Evolutionary conservation across 805 yeast genomes (phyloP), one percentile per base, ranked within the genome.

Genomic region (Cyberlindnera euphorbiiphila): DNA sequence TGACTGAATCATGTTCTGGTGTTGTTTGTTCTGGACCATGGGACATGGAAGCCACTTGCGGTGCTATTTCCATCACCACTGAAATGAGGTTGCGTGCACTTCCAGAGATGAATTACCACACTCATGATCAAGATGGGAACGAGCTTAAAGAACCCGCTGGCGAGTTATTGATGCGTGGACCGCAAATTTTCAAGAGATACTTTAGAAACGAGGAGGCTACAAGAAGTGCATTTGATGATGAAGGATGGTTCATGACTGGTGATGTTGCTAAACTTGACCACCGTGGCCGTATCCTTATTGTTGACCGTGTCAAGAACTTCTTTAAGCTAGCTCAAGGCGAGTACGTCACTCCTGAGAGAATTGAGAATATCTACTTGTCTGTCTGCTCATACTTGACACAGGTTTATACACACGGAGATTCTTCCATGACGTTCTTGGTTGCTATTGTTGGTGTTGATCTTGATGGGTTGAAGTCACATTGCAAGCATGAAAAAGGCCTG

Each of bases 1-100:
- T 76, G 43, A 78, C 85, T 6, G 87, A 80, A 56, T 66, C 80
- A 11, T 71, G 77, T 50, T 83, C 81, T 2, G 81, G 80, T 4
- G 52, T 71, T 35, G 47, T 65, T 9, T 56, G 69, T 16, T 8
- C 23, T 11, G 56, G 54, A 32, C 60, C 61, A 6, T 62, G 49
- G 42, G 76, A 70, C 29, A 49, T 48, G 44, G 60, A 21, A 51
- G 59, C 22, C 26, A 63, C 72, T 24, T 60, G 66, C 42, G 78
- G 76, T 5, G 60, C 77, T 2, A 62, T 74, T n/a, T 69, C 75
- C 19, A 61, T 76, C 9, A 65, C 72, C 16, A 50, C 67, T 13
- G 83, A 78, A 49, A 66, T 77, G 46, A 64, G 72, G 42, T 60
- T 80, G 13, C 64, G 71, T 36, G 84, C 74, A 36, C 64, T 73